phyloP scores from a whole-genome alignment of 352 stramenopile genomes.

The Phytophthora constricta region DNA sequence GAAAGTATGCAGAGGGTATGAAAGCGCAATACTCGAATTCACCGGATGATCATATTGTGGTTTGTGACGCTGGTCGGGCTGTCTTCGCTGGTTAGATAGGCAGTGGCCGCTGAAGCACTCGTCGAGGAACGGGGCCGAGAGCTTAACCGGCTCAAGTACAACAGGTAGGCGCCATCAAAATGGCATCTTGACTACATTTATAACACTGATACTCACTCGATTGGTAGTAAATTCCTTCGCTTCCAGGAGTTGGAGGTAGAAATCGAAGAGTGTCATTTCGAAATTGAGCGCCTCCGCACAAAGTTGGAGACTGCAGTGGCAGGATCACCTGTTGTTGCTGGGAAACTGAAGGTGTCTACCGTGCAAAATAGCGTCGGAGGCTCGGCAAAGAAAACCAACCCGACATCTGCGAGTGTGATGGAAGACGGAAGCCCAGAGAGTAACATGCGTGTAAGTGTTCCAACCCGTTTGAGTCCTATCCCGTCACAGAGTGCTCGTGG shows the following conservation, averaged over 20 bases:
- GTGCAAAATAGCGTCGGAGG: slow-evolving; percentile 10
- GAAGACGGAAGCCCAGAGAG: neutral
- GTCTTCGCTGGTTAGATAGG: slow-evolving; percentile 41
- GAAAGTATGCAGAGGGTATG: slow-evolving; percentile 64
- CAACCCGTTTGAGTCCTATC: neutral
- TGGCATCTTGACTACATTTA: neutral
- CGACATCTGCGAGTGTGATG: slow-evolving; percentile 12
- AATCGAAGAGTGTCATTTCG: slow-evolving; percentile 60
- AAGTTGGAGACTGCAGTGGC: slow-evolving; percentile 24
- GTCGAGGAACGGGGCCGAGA: slow-evolving; percentile 64
- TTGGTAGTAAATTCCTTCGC: slow-evolving; percentile 68
- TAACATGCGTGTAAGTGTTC: neutral
- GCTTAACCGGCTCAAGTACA: slow-evolving; percentile 59
- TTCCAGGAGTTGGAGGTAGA: slow-evolving; percentile 71
- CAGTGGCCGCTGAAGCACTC: slow-evolving; percentile 55
- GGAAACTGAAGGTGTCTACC: slow-evolving; percentile 55
- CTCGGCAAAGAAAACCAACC: slow-evolving; percentile 23
- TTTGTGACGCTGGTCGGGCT: slow-evolving; percentile 9
- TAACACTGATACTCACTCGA: slow-evolving; percentile 1
- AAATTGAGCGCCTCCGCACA: slow-evolving; percentile 57
- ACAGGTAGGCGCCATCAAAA: slow-evolving; percentile 40
- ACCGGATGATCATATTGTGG: neutral
- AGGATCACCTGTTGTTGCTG: slow-evolving; percentile 39
- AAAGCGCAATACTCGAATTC: neutral
- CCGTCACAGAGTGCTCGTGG: slow-evolving; percentile 8